Evolutionary conservation across 2,329 filamentous ascomycete genomes (phyloP).

Genomic region (Rhynchosporium graminicola): DNA sequence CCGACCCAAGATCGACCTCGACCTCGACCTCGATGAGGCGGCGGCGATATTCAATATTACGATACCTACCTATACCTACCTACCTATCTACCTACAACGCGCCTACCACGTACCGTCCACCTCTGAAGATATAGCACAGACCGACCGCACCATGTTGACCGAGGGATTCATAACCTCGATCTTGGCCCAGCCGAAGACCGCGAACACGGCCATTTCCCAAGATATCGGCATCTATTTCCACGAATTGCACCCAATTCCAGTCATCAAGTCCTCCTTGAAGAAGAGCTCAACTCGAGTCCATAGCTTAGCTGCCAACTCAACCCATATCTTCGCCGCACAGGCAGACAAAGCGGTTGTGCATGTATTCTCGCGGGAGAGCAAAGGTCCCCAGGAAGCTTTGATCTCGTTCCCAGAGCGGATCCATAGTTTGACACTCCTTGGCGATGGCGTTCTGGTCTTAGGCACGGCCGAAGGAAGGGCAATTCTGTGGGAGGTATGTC

Average conservation of each 20-base stretch:
- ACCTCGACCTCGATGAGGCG: conserved; percentile 1
- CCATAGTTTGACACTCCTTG: conserved; percentile 71
- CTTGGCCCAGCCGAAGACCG: conserved; percentile 56
- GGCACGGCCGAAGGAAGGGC: conserved; percentile 85
- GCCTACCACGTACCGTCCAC: background rate
- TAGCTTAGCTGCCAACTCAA: conserved; percentile 75
- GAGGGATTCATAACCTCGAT: conserved; percentile 62
- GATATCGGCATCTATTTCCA: conserved; percentile 88
- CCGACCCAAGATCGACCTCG: no score
- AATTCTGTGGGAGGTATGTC: conserved; percentile 88
- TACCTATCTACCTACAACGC: no score
- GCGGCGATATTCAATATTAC: no score
- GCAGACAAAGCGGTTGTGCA: conserved; percentile 89
- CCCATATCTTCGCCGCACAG: conserved; percentile 90
- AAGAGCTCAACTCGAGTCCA: conserved; percentile 83
- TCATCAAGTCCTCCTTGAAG: conserved; percentile 81
- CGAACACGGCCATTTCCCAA: conserved; percentile 66
- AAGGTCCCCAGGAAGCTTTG: conserved; percentile 83
- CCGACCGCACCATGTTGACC: conserved; percentile 50
- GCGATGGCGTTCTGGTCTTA: conserved; percentile 68
- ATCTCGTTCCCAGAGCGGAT: conserved; percentile 88
- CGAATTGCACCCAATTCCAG: conserved; percentile 74
- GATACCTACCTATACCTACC: no score
- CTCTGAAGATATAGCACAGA: background rate
- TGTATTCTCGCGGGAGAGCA: conserved; percentile 76